A percentile compares a stretch with the other conserved stretches of the same genome.
Evolutionary conservation across 1,139 yeast genomes (phyloP).

Genomic region (Protomyces lactucae-debilis): DNA sequence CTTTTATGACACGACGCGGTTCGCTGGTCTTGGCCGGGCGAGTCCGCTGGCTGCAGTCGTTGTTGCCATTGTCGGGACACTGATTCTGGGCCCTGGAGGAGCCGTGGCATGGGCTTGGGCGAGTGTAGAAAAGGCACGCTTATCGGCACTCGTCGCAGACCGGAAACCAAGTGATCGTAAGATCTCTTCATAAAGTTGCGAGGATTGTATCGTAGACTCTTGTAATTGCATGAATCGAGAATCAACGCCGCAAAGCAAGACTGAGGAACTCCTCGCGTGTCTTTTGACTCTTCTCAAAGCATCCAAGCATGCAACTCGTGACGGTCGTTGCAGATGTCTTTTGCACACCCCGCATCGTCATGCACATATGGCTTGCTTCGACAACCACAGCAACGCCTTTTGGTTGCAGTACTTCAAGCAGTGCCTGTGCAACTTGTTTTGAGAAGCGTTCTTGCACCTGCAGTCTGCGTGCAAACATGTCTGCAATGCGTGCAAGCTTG

Average conservation of each 20-base stretch:
- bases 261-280: conserved; percentile 88
- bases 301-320: conserved; percentile 88
- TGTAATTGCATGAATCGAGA: not conserved
- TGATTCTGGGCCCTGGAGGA: conserved; percentile 25
- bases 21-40: conserved; percentile 16
- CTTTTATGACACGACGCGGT: conserved; percentile 18
- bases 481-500: conserved; percentile 90
- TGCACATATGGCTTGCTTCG: conserved; percentile 98
- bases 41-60: conserved; percentile 7
- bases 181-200: not conserved
- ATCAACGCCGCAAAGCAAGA: conserved; percentile 17
- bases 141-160: conserved; percentile 20
- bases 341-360: conserved; percentile 97
- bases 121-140: conserved; percentile 19
- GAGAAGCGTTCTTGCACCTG: conserved; percentile 97
- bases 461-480: conserved; percentile 89
- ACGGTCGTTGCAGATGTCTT: conserved; percentile 90
- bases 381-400: conserved; percentile 97
- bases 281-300: conserved; percentile 80
- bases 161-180: conserved; percentile 2
- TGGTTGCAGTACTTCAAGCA: conserved; percentile 84
- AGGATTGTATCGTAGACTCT: not conserved
- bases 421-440: conserved; percentile 94
- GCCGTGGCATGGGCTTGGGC: conserved; percentile 26
- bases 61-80: conserved; percentile 13